Evolutionary conservation across 176 grass and related monocot species (phyloP), one percentile per base, ranked within the genome.

Genomic region (Thalia dealbata): DNA sequence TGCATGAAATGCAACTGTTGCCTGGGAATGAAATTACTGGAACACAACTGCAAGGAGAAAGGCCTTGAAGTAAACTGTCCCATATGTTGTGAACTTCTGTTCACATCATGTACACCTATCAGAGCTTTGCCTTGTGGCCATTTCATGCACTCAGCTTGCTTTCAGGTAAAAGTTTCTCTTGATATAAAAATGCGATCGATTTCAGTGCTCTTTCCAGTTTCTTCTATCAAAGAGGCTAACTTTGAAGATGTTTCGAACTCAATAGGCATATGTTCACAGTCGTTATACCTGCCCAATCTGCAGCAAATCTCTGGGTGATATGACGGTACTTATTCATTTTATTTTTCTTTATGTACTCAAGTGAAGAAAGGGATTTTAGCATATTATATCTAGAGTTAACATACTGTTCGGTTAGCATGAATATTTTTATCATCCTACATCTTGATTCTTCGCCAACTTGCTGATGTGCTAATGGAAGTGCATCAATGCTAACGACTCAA

Each of bases 1-100:
- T 96, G 91, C 78, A 96, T 96, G 91, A 96, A 84, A 69, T 96
- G 91, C 83, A 96, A 96, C 62, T 96, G 91, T 69, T 96, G 91
- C 78, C 78, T 96, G 32, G 82, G 91, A 58, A 23, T 91, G 79
- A 91, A 88, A 76, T 32, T 96, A 79, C 72, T 84, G 68, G 75
- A 88, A 24, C 91, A 96, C 63, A 91, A 85, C 70, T 96, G 91
- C 25, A 82, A 85, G 21, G 91, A 96, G 80, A 96, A 88, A 38
- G 71, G 84, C 71, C 72, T 96, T 0, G 91, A 96, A 78, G 82
- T 82, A 83, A 96, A 96, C 50, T 96, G 91, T 38, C 91, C 91
- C 6, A 91, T 96, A 26, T 96, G 91, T 50, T 96, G 80, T 2
- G 88, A 96, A 25, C 91, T 78, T 67, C 12, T 96, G 52, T 96